Base-by-base conservation (phyloP, 2,329 filamentous ascomycete genomes). In the Chaetomiaceae sp. region DNA sequence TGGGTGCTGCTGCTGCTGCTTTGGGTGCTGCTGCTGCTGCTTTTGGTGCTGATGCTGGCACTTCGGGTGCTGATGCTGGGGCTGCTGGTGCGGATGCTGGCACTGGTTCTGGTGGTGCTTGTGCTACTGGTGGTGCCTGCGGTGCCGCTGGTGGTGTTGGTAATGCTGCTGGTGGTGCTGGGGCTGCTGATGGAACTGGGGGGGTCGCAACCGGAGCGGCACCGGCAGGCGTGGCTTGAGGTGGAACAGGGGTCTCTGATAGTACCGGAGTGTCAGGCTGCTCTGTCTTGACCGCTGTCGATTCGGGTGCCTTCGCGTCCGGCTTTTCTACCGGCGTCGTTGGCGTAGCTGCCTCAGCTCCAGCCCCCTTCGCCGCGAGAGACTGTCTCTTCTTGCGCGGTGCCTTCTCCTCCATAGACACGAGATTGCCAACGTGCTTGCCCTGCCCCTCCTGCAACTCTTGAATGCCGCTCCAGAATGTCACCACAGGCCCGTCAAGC, bases 391-490 rank as follows among this genome's bases (percentile, higher is more conserved):
- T 84, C 66, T 76, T 72, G 56, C 72, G 69, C 14, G 65, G 64
- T 13, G 74, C 73, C 61, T 79, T 81, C 63, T 83, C 80, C 61
- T 84, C 79, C 55, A 83, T 76, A 2, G 75, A 76, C 33, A 85
- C 76, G 55, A 78, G 75, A 59, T 79, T 83, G 35, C 88, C 87
- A 34, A 89, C 78, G 55, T 81, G 78, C 63, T 81, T 84, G 63
- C 91, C 73, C 64, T 85, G 87, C 20, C 86, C 86, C 61, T 89
- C 85, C 49, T 85, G 77, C 79, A 89, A 92, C 60, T 88, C 82
- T 30, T 87, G 87, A 56, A 89, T 80, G n/a, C 92, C 93, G 67
- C 91, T 97, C 86, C 91, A 96, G 67, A 87, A 92, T 2, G 88
- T 89, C 37, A 96, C 84, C 10, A 96, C 89, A 0, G 93, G 89